A percentile compares a stretch with the other conserved stretches of the same genome.
Evolutionary conservation across 1,139 yeast species (phyloP).

Genomic region (Yamadazyma dendronema): DNA sequence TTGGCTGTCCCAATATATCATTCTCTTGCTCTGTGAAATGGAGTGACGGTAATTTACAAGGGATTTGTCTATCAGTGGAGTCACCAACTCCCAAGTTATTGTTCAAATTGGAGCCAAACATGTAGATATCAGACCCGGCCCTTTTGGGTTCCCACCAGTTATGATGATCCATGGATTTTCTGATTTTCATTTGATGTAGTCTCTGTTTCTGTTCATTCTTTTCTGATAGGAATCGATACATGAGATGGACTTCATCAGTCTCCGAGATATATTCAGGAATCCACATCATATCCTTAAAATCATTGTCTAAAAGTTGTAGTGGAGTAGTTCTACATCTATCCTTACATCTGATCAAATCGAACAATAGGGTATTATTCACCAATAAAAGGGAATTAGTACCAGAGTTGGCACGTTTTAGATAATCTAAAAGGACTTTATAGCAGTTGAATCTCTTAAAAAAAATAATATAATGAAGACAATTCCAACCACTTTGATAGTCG

Average conservation of each 20-base stretch:
- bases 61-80: conserved; percentile 51
- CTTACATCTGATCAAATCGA: conserved; percentile 49
- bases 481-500: conserved; percentile 84
- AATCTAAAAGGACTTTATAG: conserved; percentile 49
- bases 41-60: conserved; percentile 28
- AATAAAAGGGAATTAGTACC: conserved; percentile 16
- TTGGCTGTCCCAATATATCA: conserved; percentile 26
- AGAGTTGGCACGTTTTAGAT: conserved; percentile 17
- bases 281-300: conserved; percentile 40
- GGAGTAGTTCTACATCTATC: conserved; percentile 73
- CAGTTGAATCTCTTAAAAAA: conserved; percentile 58
- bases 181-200: conserved; percentile 4
- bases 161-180: conserved; percentile 14
- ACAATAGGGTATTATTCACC: conserved; percentile 22
- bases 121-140: conserved; percentile 61
- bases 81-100: conserved; percentile 71
- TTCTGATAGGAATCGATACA: conserved; percentile 19
- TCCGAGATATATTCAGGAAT: conserved; percentile 46
- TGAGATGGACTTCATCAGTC: conserved; percentile 21
- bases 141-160: conserved; percentile 36
- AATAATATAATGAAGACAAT: conserved; percentile 70
- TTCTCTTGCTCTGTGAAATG: conserved; percentile 14
- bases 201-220: not conserved
- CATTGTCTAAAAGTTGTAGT: conserved; percentile 52
- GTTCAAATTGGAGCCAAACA: conserved; percentile 67